Conservation (phyloP, 179 eudicot genomes). For the Vitellaria paradoxa region DNA sequence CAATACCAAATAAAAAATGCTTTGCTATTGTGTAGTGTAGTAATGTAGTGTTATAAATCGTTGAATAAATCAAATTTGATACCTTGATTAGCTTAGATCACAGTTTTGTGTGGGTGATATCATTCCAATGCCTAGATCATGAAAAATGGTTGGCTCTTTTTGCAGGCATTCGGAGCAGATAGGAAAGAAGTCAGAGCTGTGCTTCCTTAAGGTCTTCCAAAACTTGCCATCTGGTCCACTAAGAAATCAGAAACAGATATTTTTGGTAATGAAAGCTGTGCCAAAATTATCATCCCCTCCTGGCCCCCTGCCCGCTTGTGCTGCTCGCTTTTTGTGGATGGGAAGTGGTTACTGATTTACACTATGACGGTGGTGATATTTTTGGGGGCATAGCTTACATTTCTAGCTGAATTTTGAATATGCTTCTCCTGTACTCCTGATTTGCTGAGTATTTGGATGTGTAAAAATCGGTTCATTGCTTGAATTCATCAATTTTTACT, state of each 20-base stretch:
- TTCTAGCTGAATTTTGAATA: background rate
- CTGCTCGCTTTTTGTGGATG: background rate
- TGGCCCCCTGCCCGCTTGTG: no score
- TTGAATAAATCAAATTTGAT: background rate
- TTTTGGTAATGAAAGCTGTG: background rate
- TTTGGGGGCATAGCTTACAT: background rate
- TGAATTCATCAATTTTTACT: background rate
- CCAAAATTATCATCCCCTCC: background rate
- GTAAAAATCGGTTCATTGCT: background rate
- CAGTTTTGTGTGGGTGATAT: background rate
- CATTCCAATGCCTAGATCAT: slow-evolving; percentile 5
- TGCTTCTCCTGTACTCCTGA: background rate
- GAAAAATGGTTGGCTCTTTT: background rate
- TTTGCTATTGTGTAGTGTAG: background rate
- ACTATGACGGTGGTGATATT: background rate
- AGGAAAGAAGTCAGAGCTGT: slow-evolving; percentile 62
- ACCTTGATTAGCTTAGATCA: background rate
- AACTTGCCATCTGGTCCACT: background rate
- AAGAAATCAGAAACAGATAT: background rate
- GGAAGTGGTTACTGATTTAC: background rate
- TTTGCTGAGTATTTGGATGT: background rate
- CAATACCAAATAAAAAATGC: background rate
- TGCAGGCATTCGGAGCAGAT: slow-evolving; percentile 83
- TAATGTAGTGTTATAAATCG: background rate
- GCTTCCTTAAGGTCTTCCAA: slow-evolving; percentile 41